Percentiles rank a stretch among this genome's conserved stretches.
Conservation (phyloP, 257 asterid species). For the Leonotis leonurus region DNA sequence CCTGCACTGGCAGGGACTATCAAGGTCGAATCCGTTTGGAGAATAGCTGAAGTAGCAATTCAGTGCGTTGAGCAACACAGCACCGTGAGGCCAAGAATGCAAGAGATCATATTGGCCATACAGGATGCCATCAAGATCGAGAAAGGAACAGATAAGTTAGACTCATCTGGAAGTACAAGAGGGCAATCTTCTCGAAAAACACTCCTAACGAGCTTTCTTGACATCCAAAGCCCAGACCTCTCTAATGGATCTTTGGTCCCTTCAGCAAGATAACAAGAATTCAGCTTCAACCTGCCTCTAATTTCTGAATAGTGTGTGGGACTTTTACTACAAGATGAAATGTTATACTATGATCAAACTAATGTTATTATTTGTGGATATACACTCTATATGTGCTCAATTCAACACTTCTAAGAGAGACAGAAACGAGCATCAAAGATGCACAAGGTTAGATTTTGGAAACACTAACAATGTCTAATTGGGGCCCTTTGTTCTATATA, state of each 20-base stretch:
- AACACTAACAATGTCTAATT: background rate
- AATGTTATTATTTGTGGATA: slow-evolving; percentile 11
- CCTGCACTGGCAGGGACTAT: slow-evolving; percentile 52
- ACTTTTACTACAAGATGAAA: background rate
- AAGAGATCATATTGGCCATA: slow-evolving; percentile 71
- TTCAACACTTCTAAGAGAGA: too few species aligned
- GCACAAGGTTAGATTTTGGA: background rate
- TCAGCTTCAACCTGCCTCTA: background rate
- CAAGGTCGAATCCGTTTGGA: slow-evolving; percentile 81
- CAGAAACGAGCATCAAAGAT: background rate
- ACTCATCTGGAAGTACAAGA: slow-evolving; percentile 53
- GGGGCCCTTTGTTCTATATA: background rate
- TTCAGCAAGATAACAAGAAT: slow-evolving; percentile 55
- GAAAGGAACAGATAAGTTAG: slow-evolving; percentile 61
- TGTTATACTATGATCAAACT: slow-evolving; percentile 6
- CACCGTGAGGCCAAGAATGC: slow-evolving; percentile 82
- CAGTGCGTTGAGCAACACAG: slow-evolving; percentile 89
- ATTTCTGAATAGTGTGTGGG: background rate
- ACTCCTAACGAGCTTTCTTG: slow-evolving; percentile 86
- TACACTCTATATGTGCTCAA: too few species aligned
- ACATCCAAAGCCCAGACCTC: slow-evolving; percentile 76
- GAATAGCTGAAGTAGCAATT: slow-evolving; percentile 85
- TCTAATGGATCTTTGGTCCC: slow-evolving; percentile 75
- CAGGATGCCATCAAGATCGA: slow-evolving; percentile 84
- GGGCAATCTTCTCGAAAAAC: slow-evolving; percentile 79